A percentile compares a stretch with the other conserved stretches of the same genome.
These are phyloP conservation scores for Coix lacrymajobi DNA, from an alignment of 176 grass and related monocot genomes.

Conservation along the genomic window DNA sequence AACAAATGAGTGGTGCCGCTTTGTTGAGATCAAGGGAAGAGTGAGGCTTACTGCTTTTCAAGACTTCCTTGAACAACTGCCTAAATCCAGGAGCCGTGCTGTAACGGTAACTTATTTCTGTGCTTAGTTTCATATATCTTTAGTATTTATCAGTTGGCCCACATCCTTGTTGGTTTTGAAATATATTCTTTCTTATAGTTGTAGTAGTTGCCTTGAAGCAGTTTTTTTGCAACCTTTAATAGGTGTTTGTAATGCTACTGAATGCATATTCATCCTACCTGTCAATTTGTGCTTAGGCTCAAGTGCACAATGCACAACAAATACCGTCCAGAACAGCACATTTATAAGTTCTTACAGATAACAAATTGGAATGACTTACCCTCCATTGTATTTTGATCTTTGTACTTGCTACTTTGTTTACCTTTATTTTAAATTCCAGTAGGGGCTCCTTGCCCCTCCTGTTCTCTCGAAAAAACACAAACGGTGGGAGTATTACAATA, in stretches of 20 bases:
- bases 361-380: background rate
- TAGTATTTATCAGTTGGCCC: background rate
- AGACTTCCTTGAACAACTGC: constrained; percentile 73
- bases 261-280: background rate
- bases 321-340: background rate
- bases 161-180: background rate
- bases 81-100: constrained; percentile 57
- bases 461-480: too few species aligned
- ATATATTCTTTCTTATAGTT: constrained; percentile 1
- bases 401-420: too few species aligned
- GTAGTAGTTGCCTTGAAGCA: background rate
- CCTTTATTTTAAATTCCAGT: too few species aligned
- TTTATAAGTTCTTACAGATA: background rate
- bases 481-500: background rate
- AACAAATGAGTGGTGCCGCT: constrained; percentile 59
- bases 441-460: too few species aligned
- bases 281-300: background rate
- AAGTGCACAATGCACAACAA: background rate
- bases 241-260: constrained; percentile 3
- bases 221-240: background rate
- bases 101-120: constrained; percentile 50
- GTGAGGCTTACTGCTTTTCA: constrained; percentile 58
- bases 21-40: constrained; percentile 81
- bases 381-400: too few species aligned
- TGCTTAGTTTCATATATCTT: constrained; percentile 5